phyloP scores from a whole-genome alignment of 176 grass and related monocot species.

The Coix lacrymajobi region DNA sequence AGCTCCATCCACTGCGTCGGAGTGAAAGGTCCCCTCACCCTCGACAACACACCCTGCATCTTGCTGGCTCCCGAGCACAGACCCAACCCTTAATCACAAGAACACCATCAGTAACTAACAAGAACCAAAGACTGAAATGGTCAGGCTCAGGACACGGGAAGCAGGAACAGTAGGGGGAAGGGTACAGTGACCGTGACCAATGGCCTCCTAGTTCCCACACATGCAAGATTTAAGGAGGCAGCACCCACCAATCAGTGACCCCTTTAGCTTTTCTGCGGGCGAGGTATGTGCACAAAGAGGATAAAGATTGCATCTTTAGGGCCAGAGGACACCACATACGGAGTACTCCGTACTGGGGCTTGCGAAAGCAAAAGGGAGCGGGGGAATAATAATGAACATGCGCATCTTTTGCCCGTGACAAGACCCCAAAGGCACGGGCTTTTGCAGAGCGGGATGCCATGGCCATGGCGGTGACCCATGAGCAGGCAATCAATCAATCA shows the following conservation, averaged over 20 bases:
- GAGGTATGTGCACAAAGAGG: slow-evolving; percentile 26
- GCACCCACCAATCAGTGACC: slow-evolving; percentile 20
- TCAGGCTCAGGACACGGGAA: background rate
- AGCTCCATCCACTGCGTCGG: slow-evolving; percentile 95
- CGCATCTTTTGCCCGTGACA: slow-evolving; percentile 50
- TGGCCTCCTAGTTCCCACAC: slow-evolving; percentile 28
- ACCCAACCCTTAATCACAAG: slow-evolving; percentile 43
- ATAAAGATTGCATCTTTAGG: slow-evolving; percentile 38
- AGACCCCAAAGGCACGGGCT: slow-evolving; percentile 38
- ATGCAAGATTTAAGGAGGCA: slow-evolving; percentile 41
- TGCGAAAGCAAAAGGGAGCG: slow-evolving; percentile 41
- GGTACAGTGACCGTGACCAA: slow-evolving; percentile 4
- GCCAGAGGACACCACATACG: slow-evolving; percentile 33
- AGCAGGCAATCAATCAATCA: slow-evolving; percentile 17
- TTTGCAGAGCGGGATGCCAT: slow-evolving; percentile 35
- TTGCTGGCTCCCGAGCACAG: slow-evolving; percentile 39
- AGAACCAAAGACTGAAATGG: slow-evolving; percentile 1
- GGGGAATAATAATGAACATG: slow-evolving; percentile 19
- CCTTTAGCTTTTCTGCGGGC: slow-evolving; percentile 24
- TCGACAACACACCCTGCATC: slow-evolving; percentile 62
- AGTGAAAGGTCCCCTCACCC: slow-evolving; percentile 82
- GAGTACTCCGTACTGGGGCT: slow-evolving; percentile 26
- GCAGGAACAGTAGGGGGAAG: background rate
- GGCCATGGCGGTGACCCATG: slow-evolving; percentile 4
- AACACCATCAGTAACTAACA: background rate